These are phyloP conservation scores for Xylariaceae sp. DNA, from an alignment of 2,329 filamentous ascomycete species.

Conservation along the genomic window DNA sequence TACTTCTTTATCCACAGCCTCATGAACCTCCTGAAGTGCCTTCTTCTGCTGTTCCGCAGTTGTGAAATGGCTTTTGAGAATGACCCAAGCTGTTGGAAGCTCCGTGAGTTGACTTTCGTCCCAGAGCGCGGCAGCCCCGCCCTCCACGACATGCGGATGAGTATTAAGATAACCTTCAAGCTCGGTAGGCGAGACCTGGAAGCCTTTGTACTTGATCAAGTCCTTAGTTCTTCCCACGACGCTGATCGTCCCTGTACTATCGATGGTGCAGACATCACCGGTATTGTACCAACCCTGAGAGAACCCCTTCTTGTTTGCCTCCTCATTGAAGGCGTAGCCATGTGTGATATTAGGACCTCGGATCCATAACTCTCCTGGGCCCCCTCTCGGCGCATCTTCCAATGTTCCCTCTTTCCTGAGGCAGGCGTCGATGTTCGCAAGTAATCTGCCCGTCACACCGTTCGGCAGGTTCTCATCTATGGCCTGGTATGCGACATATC, in stretches of 20 bases:
- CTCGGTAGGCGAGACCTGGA: constrained; percentile 39
- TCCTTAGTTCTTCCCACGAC: constrained; percentile 41
- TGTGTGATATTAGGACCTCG: constrained; percentile 43
- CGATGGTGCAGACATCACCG: constrained; percentile 42
- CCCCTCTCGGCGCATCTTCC: constrained; percentile 35
- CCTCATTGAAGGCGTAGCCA: constrained; percentile 41
- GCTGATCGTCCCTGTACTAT: constrained; percentile 30
- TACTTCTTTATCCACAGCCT: constrained; percentile 34
- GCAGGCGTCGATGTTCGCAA: constrained; percentile 39
- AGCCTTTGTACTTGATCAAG: constrained; percentile 43
- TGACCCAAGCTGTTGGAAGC: constrained; percentile 38
- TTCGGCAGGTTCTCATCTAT: constrained; percentile 31
- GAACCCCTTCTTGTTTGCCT: constrained; percentile 37
- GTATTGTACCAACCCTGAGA: constrained; percentile 44
- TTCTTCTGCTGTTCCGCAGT: constrained; percentile 15
- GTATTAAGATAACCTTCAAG: constrained; percentile 36
- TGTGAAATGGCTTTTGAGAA: constrained; percentile 27
- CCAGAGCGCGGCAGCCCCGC: constrained; percentile 35
- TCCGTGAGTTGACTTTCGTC: constrained; percentile 39
- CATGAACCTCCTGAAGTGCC: constrained; percentile 32
- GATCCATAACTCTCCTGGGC: constrained; percentile 43
- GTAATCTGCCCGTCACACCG: constrained; percentile 35
- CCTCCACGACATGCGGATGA: constrained; percentile 37
- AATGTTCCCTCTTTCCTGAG: constrained; percentile 37
- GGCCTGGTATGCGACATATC: constrained; percentile 41